phyloP scores from a whole-genome alignment of 257 asterid species.

The Ocimum tenuiflorum region DNA sequence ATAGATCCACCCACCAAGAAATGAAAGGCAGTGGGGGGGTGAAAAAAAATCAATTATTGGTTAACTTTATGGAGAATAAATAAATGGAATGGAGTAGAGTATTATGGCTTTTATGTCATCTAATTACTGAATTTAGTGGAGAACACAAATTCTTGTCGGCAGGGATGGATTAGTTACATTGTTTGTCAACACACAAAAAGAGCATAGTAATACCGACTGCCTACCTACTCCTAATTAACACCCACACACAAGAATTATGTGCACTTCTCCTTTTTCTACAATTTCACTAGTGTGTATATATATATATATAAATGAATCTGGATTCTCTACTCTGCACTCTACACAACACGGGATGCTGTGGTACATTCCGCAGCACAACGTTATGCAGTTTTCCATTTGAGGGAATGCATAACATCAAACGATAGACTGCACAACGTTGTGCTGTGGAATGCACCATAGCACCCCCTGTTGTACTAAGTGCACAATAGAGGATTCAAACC shows the following conservation, averaged over 20 bases:
- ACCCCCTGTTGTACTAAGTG: too few species aligned
- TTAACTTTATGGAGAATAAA: constrained; percentile 22
- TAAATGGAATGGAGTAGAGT: constrained; percentile 27
- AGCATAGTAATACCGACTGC: constrained; percentile 38
- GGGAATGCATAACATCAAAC: too few species aligned
- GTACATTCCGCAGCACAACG: too few species aligned
- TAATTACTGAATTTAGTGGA: constrained; percentile 43
- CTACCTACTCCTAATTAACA: constrained; percentile 49
- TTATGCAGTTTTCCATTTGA: too few species aligned
- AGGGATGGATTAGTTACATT: constrained; percentile 32
- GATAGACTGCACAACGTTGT: too few species aligned
- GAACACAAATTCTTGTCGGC: constrained; percentile 72
- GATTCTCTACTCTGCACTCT: too few species aligned
- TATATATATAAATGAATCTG: too few species aligned
- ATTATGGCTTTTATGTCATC: constrained; percentile 32
- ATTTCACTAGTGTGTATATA: neutral
- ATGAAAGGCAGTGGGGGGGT: constrained; percentile 26
- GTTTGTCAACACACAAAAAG: constrained; percentile 15
- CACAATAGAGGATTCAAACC: too few species aligned
- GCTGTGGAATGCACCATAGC: too few species aligned
- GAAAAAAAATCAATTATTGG: constrained; percentile 23
- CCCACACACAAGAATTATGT: constrained; percentile 2
- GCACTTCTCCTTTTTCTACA: neutral
- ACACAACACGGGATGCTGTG: too few species aligned
- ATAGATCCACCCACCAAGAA: constrained; percentile 21